Percentiles rank a stretch among this genome's conserved stretches.
These are phyloP conservation scores for Noccaea caerulescens DNA, from an alignment of 345 rosid genomes.

Conservation along the genomic window DNA sequence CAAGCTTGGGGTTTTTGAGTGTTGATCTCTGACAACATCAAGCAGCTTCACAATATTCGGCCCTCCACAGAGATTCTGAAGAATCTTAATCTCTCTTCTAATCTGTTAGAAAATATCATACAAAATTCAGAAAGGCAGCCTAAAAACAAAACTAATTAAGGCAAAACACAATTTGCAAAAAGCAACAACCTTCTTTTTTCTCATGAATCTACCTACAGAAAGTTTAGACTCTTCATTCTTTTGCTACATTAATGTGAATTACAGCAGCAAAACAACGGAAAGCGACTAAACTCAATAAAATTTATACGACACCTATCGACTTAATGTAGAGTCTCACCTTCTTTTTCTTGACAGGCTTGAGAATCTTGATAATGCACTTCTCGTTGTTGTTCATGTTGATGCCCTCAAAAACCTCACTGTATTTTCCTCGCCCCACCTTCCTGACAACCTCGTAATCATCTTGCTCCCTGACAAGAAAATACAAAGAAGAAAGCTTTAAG, in stretches of 20 bases:
- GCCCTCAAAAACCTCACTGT: slow-evolving; percentile 89
- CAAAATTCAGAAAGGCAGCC: slow-evolving; percentile 11
- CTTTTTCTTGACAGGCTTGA: slow-evolving; percentile 92
- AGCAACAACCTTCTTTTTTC: background rate
- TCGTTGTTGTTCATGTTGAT: slow-evolving; percentile 71
- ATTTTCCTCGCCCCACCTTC: slow-evolving; percentile 86
- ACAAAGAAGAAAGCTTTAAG: slow-evolving; percentile 23
- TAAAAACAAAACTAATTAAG: slow-evolving; percentile 1
- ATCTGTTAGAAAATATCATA: slow-evolving; percentile 51
- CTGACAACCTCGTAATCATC: slow-evolving; percentile 92
- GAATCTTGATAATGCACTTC: slow-evolving; percentile 79
- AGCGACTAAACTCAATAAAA: background rate
- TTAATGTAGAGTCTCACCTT: slow-evolving; percentile 50
- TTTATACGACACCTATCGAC: background rate
- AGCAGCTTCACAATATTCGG: slow-evolving; percentile 77
- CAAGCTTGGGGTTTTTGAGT: slow-evolving; percentile 88
- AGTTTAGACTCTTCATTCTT: background rate
- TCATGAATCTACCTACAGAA: background rate
- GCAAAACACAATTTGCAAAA: background rate
- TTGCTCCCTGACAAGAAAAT: slow-evolving; percentile 57
- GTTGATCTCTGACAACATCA: slow-evolving; percentile 85
- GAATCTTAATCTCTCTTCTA: slow-evolving; percentile 82
- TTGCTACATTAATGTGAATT: background rate
- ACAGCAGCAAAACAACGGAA: slow-evolving; percentile 1
- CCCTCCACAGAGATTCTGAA: slow-evolving; percentile 88